Base-by-base conservation (phyloP, 352 stramenopile species). In the Phytopythium kandeliae region DNA sequence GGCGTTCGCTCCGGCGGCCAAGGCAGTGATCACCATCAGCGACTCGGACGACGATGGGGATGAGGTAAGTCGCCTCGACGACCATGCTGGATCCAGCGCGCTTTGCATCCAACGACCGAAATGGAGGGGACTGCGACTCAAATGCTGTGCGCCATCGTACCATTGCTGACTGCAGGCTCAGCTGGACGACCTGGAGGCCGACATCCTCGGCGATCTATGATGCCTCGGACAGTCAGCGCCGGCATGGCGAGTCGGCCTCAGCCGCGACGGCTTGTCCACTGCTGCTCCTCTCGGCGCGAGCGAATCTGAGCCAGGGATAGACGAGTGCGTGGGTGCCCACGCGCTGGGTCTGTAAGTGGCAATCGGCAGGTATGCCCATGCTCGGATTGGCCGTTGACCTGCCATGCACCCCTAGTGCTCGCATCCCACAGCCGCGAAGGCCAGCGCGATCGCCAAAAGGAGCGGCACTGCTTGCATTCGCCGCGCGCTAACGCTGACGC, bases 181-280 rank as follows among this genome's bases (percentile, higher is more conserved):
- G 79, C 63, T 90, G 38, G 79, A 86, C 34, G 79, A 90, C 49
- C 60, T 90, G 31, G 79, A 90, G 72, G 79, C 74, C 26, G 79
- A 90, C 38, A 85, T 90, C 46, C 58, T 90, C 17, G 76, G 68
- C 22, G 71, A 74, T 31, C 52, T 89, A n/a, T 89, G 51, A 70
- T 41, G 35, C 25, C 17, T 10, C 21, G 17, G 3, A 16, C 21
- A 30, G 10, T 21, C 8, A 22, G 22, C 15, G 37, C 10, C 28
- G 28, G 10, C 5, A 11, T 33, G 28, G 28, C 10, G 28, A 5
- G 28, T 5, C 28, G 4, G 28, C 9, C 28, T 31, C 28, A 31
- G 9, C 4, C 28, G 4, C 31, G 10, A 35, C 4, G 7, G 10
- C 4, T 13, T 2, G 31, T 3, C 10, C 3, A 2, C 31, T 35